Evolutionary conservation across 306 rosid species (phyloP), one percentile per base, ranked within the genome.

Genomic region (Lathyrus sativus): DNA sequence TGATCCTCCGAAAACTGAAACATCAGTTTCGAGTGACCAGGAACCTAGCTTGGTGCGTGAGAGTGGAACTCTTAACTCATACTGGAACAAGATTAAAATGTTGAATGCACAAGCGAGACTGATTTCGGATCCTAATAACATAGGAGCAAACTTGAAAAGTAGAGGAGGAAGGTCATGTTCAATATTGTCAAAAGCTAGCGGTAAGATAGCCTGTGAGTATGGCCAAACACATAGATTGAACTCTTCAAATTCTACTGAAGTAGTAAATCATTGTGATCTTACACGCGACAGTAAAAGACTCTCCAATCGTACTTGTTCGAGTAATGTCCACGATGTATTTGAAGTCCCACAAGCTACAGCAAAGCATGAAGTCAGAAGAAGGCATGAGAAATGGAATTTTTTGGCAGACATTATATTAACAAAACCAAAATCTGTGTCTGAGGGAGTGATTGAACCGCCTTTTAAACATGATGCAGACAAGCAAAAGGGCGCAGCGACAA

Each of bases 101-200:
- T 81, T 90, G 68, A 86, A 86, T 39, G 88, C 83, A 50, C 84
- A 76, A 74, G 90, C 85, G 72, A 90, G 75, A 62, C 84, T 86
- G 82, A 81, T 88, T 76, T 84, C 97, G 4, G 75, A 74, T 55
- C 58, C 66, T 49, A 79, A 61, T 50, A 89, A 78, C 19, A 75
- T 61, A 68, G 62, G 76, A 55, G 19, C 57, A 48, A 73, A 41
- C 19, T 61, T 74, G 73, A 67, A 55, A 67, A 74, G 62, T 56
- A 67, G 44, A 53, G 71, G 74, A 29, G 48, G 54, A 31, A 51
- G n/a, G 58, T 51, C 82, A 18, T 44, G 83, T 73, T 80, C 85
- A 65, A 31, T 64, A 44, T 71, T 71, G 41, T 59, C 81, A 14
- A 82, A 65, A 55, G 80, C 41, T 67, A 55, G 35, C 56, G 13